phyloP scores from a whole-genome alignment of 2,329 filamentous ascomycete genomes.

The Exophiala spinifera region DNA sequence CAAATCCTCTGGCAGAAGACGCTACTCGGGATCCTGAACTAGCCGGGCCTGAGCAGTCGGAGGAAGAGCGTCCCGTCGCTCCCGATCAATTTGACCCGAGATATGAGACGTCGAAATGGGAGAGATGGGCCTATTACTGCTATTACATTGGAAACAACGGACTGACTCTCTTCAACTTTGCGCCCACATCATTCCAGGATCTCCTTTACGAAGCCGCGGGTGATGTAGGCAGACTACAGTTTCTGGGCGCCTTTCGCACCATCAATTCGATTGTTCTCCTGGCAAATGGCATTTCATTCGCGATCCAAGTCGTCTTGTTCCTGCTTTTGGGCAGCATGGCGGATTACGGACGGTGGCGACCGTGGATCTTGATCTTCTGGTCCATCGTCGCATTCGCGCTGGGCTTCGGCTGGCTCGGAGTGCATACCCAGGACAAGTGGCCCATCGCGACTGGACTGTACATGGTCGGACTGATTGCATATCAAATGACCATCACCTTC shows the following conservation, averaged over 20 bases:
- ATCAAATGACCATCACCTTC: slow-evolving; percentile 66
- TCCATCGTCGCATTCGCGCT: slow-evolving; percentile 61
- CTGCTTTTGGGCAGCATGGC: slow-evolving; percentile 47
- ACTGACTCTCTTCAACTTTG: slow-evolving; percentile 61
- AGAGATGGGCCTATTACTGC: slow-evolving; percentile 58
- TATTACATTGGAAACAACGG: slow-evolving; percentile 69
- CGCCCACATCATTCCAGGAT: slow-evolving; percentile 63
- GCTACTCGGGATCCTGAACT: slow-evolving; percentile 13
- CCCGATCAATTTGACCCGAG: slow-evolving; percentile 55
- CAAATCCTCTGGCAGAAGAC: slow-evolving; percentile 23
- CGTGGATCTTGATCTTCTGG: slow-evolving; percentile 60
- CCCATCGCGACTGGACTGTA: slow-evolving; percentile 60
- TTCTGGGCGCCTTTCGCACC: slow-evolving; percentile 56
- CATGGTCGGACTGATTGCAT: slow-evolving; percentile 63
- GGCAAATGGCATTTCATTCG: slow-evolving; percentile 66
- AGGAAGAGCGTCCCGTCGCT: slow-evolving; percentile 45
- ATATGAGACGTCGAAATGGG: slow-evolving; percentile 51
- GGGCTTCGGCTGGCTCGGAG: slow-evolving; percentile 66
- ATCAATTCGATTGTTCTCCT: slow-evolving; percentile 65
- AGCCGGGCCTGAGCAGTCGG: background rate
- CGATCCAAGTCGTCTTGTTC: slow-evolving; percentile 58
- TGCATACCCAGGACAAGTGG: slow-evolving; percentile 61
- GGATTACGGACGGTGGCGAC: slow-evolving; percentile 64
- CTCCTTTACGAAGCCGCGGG: slow-evolving; percentile 60
- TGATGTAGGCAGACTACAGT: slow-evolving; percentile 51